These are phyloP conservation scores for Curvularia hawaiiensis DNA, from an alignment of 2,329 filamentous ascomycete species.

Conservation along the genomic window DNA sequence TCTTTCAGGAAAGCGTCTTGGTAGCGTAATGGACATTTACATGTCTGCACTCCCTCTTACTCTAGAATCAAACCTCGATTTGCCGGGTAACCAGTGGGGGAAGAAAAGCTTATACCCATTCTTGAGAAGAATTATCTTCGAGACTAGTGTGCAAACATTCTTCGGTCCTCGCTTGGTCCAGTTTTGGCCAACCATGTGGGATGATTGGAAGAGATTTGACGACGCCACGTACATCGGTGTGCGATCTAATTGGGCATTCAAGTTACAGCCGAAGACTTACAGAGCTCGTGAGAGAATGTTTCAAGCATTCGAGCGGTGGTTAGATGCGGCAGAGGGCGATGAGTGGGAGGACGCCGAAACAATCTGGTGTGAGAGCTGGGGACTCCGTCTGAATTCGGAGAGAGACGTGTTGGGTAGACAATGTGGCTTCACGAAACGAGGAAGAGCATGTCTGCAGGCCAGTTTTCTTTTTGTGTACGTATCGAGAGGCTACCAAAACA, in stretches of 20 bases:
- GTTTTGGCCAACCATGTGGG: slow-evolving; percentile 2
- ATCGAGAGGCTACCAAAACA: not conserved
- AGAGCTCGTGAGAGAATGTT: slow-evolving; percentile 3
- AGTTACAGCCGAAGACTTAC: not conserved
- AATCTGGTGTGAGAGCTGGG: slow-evolving; percentile 1
- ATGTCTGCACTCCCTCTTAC: not conserved
- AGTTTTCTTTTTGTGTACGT: slow-evolving; percentile 5
- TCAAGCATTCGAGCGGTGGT: not conserved
- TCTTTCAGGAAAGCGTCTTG: slow-evolving; percentile 1
- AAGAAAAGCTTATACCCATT: slow-evolving; percentile 2
- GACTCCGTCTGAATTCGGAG: slow-evolving; percentile 3
- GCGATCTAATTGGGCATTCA: not conserved
- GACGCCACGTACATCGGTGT: slow-evolving; percentile 2
- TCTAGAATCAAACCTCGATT: not conserved
- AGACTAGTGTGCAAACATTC: slow-evolving; percentile 1
- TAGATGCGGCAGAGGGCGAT: not conserved
- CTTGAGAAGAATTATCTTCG: not conserved
- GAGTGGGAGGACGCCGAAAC: not conserved
- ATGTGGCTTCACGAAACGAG: not conserved
- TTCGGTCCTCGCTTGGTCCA: not conserved
- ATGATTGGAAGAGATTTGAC: slow-evolving; percentile 4
- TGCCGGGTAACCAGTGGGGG: not conserved
- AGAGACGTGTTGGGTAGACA: not conserved
- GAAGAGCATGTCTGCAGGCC: not conserved
- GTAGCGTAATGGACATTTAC: not conserved